phyloP scores from a whole-genome alignment of 345 rosid species.

The Eucalyptus regnans region DNA sequence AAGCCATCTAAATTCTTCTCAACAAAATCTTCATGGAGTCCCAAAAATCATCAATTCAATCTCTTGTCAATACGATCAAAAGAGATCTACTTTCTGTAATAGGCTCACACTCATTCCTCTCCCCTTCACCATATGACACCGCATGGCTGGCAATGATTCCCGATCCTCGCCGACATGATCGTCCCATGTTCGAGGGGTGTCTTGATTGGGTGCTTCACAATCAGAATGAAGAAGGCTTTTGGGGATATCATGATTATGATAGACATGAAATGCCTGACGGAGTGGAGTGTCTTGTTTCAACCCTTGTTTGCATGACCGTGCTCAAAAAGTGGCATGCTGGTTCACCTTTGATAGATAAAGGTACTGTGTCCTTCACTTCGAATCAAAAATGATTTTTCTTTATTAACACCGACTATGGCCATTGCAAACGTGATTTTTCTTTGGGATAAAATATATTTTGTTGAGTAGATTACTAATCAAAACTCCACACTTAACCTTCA shows the following conservation, averaged over 20 bases:
- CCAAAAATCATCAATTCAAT: neutral
- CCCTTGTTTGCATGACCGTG: constrained; percentile 39
- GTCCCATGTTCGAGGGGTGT: constrained; percentile 43
- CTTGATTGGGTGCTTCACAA: constrained; percentile 44
- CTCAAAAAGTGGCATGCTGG: constrained; percentile 38
- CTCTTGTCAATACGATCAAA: constrained; percentile 13
- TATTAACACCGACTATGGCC: neutral
- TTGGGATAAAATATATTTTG: neutral
- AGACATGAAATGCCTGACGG: neutral
- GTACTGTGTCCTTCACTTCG: neutral
- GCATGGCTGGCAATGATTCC: constrained; percentile 56
- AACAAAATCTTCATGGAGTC: neutral
- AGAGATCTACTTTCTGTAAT: neutral
- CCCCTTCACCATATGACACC: constrained; percentile 44
- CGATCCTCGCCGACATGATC: neutral
- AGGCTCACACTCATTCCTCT: constrained; percentile 18
- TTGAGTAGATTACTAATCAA: neutral
- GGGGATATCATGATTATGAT: constrained; percentile 26
- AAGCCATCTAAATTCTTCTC: neutral
- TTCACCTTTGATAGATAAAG: constrained; percentile 6
- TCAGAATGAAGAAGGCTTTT: constrained; percentile 36
- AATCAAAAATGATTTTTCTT: neutral
- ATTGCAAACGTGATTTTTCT: neutral
- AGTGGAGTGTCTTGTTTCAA: constrained; percentile 26
- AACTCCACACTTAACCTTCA: neutral